Evolutionary conservation across 371 early-diverging fungal genomes (phyloP).

Genomic region (Sporodiniella umbellata): DNA sequence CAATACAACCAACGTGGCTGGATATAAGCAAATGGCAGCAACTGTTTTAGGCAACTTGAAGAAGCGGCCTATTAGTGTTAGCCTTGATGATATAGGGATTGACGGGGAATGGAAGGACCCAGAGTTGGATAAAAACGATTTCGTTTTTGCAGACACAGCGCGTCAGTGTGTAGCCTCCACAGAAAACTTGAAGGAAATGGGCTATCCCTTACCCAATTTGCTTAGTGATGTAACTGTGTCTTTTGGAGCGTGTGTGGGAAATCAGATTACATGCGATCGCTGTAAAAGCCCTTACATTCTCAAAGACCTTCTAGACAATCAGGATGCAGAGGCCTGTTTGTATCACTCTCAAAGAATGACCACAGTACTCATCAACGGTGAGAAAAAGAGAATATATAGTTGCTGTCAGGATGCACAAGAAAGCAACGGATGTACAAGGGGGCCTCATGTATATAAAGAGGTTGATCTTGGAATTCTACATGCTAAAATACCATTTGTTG

Average conservation of each 20-base stretch:
- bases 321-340: constrained; percentile 32
- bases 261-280: constrained; percentile 39
- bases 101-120: constrained; percentile 49
- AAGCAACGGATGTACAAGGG: constrained; percentile 45
- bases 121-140: neutral
- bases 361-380: constrained; percentile 31
- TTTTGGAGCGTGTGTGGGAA: constrained; percentile 10
- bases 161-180: constrained; percentile 22
- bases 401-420: constrained; percentile 48
- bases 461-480: constrained; percentile 25
- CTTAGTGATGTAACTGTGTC: constrained; percentile 2
- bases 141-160: constrained; percentile 4
- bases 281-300: constrained; percentile 44
- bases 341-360: constrained; percentile 41
- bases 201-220: constrained; percentile 38
- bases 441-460: constrained; percentile 53
- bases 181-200: constrained; percentile 17
- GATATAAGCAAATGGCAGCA: constrained; percentile 49
- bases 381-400: constrained; percentile 36
- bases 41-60: constrained; percentile 45
- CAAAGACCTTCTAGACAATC: constrained; percentile 27
- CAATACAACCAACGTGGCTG: constrained; percentile 27
- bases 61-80: constrained; percentile 32
- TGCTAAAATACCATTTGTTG: constrained; percentile 41
- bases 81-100: constrained; percentile 40